A percentile compares a stretch with the other conserved stretches of the same genome.
phyloP scores from a whole-genome alignment of 192 early-diverging fungal species.

The Gryganskiella cystojenkinii region DNA sequence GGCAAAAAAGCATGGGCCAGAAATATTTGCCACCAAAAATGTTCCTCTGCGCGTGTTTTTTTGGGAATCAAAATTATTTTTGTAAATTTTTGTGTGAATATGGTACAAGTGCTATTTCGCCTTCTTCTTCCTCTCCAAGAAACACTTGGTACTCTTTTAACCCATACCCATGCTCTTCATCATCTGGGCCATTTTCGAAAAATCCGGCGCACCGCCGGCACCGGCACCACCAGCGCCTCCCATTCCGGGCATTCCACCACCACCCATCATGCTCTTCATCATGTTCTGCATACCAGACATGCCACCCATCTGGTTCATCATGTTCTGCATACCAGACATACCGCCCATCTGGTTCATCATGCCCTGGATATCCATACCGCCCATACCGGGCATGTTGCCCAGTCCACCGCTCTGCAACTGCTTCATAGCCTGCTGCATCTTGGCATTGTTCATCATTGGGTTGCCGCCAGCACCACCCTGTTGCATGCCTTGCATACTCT shows the following conservation, averaged over 20 bases:
- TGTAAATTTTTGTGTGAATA: too few relatives aligned
- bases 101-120: not conserved
- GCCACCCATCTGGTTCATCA: slow-evolving; percentile 58
- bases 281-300: slow-evolving; percentile 32
- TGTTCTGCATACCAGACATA: slow-evolving; percentile 84
- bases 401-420: slow-evolving; percentile 56
- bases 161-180: slow-evolving; percentile 76
- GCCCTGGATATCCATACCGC: slow-evolving; percentile 67
- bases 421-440: slow-evolving; percentile 45
- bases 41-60: too few relatives aligned
- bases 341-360: slow-evolving; percentile 78
- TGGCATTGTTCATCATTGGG: slow-evolving; percentile 36
- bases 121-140: not conserved
- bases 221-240: slow-evolving; percentile 48
- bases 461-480: slow-evolving; percentile 30
- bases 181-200: slow-evolving; percentile 80
- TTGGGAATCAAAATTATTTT: too few relatives aligned
- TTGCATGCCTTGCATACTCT: slow-evolving; percentile 63
- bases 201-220: slow-evolving; percentile 64
- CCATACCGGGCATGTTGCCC: slow-evolving; percentile 59
- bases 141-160: slow-evolving; percentile 10
- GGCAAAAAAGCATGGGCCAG: too few relatives aligned
- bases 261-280: slow-evolving; percentile 25
- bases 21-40: too few relatives aligned
- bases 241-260: slow-evolving; percentile 65